Evolutionary conservation across 495 filamentous ascomycete genomes (phyloP), one percentile per base, ranked within the genome.

Genomic region (Aspergillus haitiensis): DNA sequence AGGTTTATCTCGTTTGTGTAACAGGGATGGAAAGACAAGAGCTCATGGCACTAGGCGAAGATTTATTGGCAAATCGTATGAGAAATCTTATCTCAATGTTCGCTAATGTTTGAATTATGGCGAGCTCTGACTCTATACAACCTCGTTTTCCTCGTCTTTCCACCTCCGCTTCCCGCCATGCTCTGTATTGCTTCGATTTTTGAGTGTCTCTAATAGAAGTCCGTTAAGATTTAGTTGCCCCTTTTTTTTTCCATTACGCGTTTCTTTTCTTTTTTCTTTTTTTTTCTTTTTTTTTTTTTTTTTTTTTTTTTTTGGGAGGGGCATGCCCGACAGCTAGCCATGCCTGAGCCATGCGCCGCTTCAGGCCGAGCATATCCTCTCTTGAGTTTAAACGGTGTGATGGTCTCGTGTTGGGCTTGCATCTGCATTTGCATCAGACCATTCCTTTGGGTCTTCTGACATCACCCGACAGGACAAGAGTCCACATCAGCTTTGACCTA

Each of bases 41-140:
- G 16, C 33, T 15, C 50, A 51, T 52, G 46, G 55, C 12, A 13
- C 56, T n/a, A 15, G 47, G 37, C 6, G 34, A 21, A 34, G 34
- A 31, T 31, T 51, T 47, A 18, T 52, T 52, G 48, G 36, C 37
- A 45, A 59, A 40, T 39, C 37, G 37, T 37, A 52, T 6, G 31
- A 40, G 34, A 44, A 60, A 34, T 51, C 58, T 60, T 60, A 60
- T 48, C 33, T 53, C 27, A 18, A 60, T 54, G 58, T 54, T 42
- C 16, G n/a, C n/a, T n/a, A n/a, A n/a, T n/a, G n/a, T n/a, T 46
- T 47, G 44, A 9, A 42, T 15, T 9, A 15, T 12, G n/a, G n/a
- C 15, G 44, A 47, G 44, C 15, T 47, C 21, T 47, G 15, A 9
- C 44, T 47, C 27, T 27, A 27, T 27, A 27, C 21, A 27, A 47